phyloP scores from a whole-genome alignment of 179 eudicot genomes.

The Silene noctiflora region DNA sequence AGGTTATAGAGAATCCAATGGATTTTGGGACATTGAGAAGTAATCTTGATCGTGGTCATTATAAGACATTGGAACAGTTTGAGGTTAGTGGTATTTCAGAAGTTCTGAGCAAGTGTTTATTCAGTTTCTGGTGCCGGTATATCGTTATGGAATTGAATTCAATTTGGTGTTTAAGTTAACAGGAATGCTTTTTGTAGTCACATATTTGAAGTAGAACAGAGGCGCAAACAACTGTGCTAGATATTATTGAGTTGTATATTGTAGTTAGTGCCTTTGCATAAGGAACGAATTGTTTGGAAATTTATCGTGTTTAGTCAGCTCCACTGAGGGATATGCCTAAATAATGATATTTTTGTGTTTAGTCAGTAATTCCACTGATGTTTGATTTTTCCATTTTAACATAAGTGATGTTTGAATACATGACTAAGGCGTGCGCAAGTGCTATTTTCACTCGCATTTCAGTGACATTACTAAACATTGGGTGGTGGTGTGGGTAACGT shows the following conservation, averaged over 20 bases:
- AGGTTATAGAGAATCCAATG: conserved; percentile 77
- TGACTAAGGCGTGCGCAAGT: no score
- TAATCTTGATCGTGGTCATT: conserved; percentile 57
- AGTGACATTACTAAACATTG: no score
- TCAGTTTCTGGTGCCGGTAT: neutral
- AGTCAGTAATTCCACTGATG: neutral
- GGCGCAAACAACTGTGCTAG: neutral
- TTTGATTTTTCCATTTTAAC: no score
- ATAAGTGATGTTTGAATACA: no score
- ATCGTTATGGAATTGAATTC: neutral
- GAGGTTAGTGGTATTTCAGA: conserved; percentile 60
- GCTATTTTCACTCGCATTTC: no score
- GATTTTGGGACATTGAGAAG: conserved; percentile 89
- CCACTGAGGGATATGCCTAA: no score
- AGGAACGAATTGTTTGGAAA: neutral
- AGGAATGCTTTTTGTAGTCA: neutral
- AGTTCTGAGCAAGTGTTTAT: neutral
- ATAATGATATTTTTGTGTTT: neutral
- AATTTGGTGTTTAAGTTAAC: neutral
- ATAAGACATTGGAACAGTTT: conserved; percentile 59
- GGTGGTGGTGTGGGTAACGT: neutral
- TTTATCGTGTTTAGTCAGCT: neutral
- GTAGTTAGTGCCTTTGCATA: neutral
- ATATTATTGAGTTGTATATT: neutral
- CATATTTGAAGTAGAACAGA: neutral